phyloP scores from a whole-genome alignment of 2,329 filamentous ascomycete genomes.

The Ceratocystis huliohia region DNA sequence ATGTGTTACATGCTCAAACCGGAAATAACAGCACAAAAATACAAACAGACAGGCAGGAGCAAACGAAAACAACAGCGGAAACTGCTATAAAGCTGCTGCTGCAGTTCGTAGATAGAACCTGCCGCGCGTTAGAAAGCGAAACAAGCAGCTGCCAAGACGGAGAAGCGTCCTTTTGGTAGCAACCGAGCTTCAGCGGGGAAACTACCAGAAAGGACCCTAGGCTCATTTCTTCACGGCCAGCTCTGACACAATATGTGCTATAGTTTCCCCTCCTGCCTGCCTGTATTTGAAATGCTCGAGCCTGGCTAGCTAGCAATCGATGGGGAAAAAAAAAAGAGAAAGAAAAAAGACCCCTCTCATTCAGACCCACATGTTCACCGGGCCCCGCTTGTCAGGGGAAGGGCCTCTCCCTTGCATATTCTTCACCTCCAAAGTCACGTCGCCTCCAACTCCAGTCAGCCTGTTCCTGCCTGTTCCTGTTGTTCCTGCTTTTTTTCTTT shows the following conservation, averaged over 20 bases:
- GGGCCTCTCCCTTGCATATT: not conserved
- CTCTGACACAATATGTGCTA: not conserved
- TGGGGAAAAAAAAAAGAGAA: not conserved
- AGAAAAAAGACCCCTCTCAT: not conserved
- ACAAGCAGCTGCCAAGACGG: conserved; percentile 3
- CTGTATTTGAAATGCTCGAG: no score
- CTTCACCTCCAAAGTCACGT: not conserved
- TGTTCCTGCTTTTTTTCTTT: not conserved
- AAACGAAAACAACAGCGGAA: not conserved
- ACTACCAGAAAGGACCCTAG: no score
- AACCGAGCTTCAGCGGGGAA: not conserved
- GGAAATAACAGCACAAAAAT: not conserved
- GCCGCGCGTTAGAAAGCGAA: not conserved
- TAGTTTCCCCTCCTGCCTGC: not conserved
- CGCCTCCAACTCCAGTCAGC: not conserved
- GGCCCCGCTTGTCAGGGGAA: not conserved
- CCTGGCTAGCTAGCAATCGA: no score
- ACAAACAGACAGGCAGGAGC: not conserved
- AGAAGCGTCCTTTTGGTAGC: not conserved
- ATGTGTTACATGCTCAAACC: no score
- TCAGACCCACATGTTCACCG: conserved; percentile 4
- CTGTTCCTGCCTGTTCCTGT: not conserved
- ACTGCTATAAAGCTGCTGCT: not conserved
- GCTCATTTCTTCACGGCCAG: not conserved
- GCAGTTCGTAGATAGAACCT: not conserved